These are phyloP conservation scores for Orbilia brochopaga DNA, from an alignment of 2,329 filamentous ascomycete species.

Conservation along the genomic window DNA sequence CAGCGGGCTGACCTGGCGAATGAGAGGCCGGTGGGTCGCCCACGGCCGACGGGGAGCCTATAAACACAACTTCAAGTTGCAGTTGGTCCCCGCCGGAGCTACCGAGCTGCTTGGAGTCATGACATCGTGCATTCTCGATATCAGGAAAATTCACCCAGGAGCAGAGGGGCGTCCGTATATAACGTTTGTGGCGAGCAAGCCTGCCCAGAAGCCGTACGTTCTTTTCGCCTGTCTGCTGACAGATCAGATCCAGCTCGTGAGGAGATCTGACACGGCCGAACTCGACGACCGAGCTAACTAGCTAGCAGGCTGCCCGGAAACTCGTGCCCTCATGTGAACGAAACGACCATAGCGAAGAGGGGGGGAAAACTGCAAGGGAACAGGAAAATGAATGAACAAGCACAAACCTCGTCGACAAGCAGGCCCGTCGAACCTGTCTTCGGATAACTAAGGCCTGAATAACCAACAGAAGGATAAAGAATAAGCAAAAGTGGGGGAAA, in stretches of 20 bases:
- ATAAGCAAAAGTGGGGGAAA: constrained; percentile 50
- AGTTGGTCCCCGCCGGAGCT: background rate
- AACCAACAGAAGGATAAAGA: constrained; percentile 18
- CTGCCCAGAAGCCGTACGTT: no score
- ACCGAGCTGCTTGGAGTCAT: no score
- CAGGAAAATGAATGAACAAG: constrained; percentile 15
- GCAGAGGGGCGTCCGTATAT: no score
- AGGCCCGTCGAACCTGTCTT: constrained; percentile 1
- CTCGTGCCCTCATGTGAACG: constrained; percentile 12
- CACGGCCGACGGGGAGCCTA: constrained; percentile 15
- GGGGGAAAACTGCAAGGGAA: background rate
- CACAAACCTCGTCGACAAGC: constrained; percentile 40
- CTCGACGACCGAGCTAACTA: background rate
- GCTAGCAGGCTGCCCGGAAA: constrained; percentile 9
- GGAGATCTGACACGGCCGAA: background rate
- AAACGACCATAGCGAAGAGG: constrained; percentile 8
- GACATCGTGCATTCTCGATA: no score
- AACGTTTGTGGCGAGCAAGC: no score
- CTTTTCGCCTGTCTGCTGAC: no score
- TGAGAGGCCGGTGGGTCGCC: constrained; percentile 46
- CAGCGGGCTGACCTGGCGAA: constrained; percentile 44
- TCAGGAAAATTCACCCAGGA: no score
- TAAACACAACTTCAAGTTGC: constrained; percentile 32
- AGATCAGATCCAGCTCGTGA: background rate
- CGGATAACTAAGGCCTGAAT: constrained; percentile 16